Percentiles rank a stretch among this genome's conserved stretches.
phyloP scores from a whole-genome alignment of 768 basidiomycete species.

The Austroboletus eburneus region DNA sequence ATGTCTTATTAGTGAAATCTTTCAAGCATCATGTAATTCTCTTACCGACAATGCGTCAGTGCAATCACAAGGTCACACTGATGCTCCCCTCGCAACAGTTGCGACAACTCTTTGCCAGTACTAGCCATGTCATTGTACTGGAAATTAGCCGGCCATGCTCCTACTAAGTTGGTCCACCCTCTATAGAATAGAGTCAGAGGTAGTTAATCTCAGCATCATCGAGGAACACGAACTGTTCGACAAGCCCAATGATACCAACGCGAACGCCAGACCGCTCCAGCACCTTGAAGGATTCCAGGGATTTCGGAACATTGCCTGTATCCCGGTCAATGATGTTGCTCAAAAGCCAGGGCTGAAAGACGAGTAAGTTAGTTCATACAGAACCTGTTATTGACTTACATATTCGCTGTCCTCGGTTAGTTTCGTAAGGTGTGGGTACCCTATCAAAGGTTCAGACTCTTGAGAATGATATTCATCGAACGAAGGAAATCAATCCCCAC shows the following conservation, averaged over 20 bases:
- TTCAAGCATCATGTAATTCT: conserved; percentile 5
- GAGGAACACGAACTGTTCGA: conserved; percentile 61
- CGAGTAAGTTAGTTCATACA: not conserved
- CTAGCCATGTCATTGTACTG: conserved; percentile 71
- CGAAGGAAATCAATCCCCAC: conserved; percentile 32
- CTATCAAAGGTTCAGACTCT: conserved; percentile 27
- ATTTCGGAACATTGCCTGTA: conserved; percentile 59
- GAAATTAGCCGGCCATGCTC: conserved; percentile 83
- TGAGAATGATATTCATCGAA: not conserved
- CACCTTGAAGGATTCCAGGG: conserved; percentile 57
- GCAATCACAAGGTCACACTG: conserved; percentile 82
- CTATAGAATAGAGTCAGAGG: conserved; percentile 34
- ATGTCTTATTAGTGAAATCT: conserved; percentile 1
- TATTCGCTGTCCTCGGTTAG: conserved; percentile 72
- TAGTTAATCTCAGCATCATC: not conserved
- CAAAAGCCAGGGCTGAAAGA: conserved; percentile 75
- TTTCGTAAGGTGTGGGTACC: conserved; percentile 60
- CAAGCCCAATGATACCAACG: conserved; percentile 81
- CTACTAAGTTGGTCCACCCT: conserved; percentile 85
- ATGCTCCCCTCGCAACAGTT: conserved; percentile 63
- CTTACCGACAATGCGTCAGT: conserved; percentile 74
- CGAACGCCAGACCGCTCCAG: conserved; percentile 67
- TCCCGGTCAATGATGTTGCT: conserved; percentile 78
- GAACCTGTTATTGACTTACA: conserved; percentile 39
- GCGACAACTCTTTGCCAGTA: conserved; percentile 69